Base-by-base conservation (phyloP, 129 eudicot species). In the Flaveria linearis region DNA sequence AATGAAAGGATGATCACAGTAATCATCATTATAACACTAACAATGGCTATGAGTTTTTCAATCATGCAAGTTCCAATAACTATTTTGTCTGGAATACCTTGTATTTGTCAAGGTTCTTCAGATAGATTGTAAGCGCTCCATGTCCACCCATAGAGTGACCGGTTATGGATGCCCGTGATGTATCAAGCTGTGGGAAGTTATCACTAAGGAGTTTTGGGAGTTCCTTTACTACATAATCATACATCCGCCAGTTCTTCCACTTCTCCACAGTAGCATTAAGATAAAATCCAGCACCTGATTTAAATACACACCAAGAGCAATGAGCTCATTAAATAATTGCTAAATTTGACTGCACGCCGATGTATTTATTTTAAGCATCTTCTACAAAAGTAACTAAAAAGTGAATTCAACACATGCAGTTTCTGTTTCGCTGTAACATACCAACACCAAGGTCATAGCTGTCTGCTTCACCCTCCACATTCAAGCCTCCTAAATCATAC, bases 241-340 rank as follows among this genome's bases (percentile, higher is more conserved):
- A 95, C 99, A 95, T 95, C 71, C 53, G 84, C 99, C 99, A 95
- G 87, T 95, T 95, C 87, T 95, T 95, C 99, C 99, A 95, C 83
- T 95, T 91, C 62, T 91, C 99, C 50, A 83, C 89, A 56, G 90
- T 95, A 0, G 99, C 99, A 86, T 95, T 91, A 12, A 95, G 91
- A 83, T 89, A 95, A 83, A 95, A 95, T 20, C 99, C 99, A 17
- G 99, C 99, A 78, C 99, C 99, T 95, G 80, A 36, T 51, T 62
- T 46, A 64, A 42, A 69, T 39, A 82, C 9, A 66, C 28, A 14
- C 15, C 43, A 22, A 25, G 36, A 60, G 75, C 43, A 47, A 82
- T 46, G 50, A 69, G 65, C 14, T 2, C 17, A 4, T 78, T 15
- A 42, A 23, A 57, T 53, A 76, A 68, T 55, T 55, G 75, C 12